Conservation (phyloP, 257 asterid species). For the Solanum rostratum region DNA sequence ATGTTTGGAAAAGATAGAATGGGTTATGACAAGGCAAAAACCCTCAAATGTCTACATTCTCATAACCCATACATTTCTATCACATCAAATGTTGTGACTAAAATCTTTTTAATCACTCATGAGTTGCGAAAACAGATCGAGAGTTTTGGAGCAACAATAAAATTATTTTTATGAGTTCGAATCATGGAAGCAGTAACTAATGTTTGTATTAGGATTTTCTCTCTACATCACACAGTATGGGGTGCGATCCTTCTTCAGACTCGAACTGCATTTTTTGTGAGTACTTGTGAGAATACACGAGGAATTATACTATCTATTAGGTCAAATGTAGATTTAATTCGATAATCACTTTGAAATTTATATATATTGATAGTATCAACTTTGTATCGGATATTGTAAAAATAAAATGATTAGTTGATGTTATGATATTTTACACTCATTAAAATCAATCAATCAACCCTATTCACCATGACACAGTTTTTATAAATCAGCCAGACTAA, state of each 20-base stretch:
- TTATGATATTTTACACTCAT: too few species aligned
- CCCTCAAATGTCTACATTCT: conserved; percentile 18
- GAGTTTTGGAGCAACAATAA: neutral
- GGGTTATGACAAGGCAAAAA: neutral
- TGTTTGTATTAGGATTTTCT: too few species aligned
- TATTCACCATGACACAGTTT: too few species aligned
- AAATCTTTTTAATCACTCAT: neutral
- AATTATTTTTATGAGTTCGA: too few species aligned
- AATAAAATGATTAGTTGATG: too few species aligned
- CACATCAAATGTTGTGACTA: conserved; percentile 6
- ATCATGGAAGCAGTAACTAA: too few species aligned
- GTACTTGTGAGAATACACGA: neutral
- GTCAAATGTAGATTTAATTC: too few species aligned
- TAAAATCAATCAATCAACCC: too few species aligned
- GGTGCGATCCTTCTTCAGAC: neutral
- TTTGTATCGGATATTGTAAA: too few species aligned
- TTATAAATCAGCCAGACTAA: too few species aligned
- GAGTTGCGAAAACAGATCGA: neutral
- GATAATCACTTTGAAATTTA: neutral
- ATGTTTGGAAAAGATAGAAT: neutral
- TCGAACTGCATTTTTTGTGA: neutral
- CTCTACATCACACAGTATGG: neutral
- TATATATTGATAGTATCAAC: neutral
- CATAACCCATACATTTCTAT: conserved; percentile 15
- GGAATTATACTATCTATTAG: neutral